Evolutionary conservation across 768 basidiomycete species (phyloP).

Genomic region (Mycena amicta): DNA sequence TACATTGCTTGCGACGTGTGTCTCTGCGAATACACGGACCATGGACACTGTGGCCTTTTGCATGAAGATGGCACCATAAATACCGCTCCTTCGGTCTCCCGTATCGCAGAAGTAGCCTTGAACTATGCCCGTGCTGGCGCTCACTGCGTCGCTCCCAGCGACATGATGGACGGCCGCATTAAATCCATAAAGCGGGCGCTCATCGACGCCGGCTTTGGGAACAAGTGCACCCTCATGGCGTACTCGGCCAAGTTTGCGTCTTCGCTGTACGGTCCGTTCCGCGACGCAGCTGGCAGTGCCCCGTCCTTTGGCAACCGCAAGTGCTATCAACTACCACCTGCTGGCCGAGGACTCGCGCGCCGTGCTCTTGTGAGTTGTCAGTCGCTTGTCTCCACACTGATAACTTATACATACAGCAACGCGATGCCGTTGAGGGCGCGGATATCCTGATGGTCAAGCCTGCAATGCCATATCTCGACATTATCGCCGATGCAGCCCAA

Average conservation of each 20-base stretch:
- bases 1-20: conserved; percentile 96
- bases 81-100: conserved; percentile 74
- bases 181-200: conserved; percentile 84
- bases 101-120: conserved; percentile 91
- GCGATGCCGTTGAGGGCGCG: conserved; percentile 89
- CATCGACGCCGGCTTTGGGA: conserved; percentile 82
- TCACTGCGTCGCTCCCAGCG: conserved; percentile 96
- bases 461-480: conserved; percentile 92
- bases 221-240: conserved; percentile 91
- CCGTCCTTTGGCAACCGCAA: conserved; percentile 95
- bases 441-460: conserved; percentile 99
- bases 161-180: conserved; percentile 99
- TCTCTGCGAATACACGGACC: conserved; percentile 99
- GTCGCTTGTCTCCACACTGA: neutral
- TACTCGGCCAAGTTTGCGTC: conserved; percentile 99
- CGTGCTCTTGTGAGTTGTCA: conserved; percentile 79
- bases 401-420: conserved; percentile 54
- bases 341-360: conserved; percentile 85
- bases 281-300: conserved; percentile 96
- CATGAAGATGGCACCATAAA: conserved; percentile 76
- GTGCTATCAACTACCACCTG: conserved; percentile 95
- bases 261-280: conserved; percentile 92
- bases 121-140: conserved; percentile 95
- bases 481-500: conserved; percentile 84
- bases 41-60: conserved; percentile 93